Base-by-base conservation (phyloP, 352 stramenopile species). In the Nothophytophthora sp. region DNA sequence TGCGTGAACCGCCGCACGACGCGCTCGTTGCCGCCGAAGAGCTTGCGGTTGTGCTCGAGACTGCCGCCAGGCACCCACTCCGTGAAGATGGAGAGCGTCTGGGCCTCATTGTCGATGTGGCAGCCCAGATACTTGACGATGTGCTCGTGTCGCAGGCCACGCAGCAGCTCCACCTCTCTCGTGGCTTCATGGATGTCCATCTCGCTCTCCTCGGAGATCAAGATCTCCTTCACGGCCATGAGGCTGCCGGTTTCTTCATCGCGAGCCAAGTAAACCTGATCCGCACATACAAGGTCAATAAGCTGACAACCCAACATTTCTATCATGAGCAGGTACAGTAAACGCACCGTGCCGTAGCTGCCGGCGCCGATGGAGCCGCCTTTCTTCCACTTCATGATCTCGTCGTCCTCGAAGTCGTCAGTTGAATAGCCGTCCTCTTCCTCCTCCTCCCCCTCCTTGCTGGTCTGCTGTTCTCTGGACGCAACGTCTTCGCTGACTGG, bases 81-180 rank as follows among this genome's bases (percentile, higher is more conserved):
- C 11, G 73, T 83, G 59, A 98, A 98, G 28, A 98, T 97, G 41
- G 86, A 88, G 9, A 98, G 60, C 39, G 76, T 82, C 28, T 74
- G 75, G 7, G 71, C 72, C 10, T 63, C 60, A 4, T 60, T 70
- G 51, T 94, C 76, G 13, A 95, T 75, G 52, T 95, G 78, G 20
- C 85, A 88, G 20, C 92, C 92, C 27, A 97, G 63, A 56, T 98
- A 98, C 45, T 85, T 81, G 27, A 98, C 91, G 57, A 98, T 96
- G 53, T 98, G 95, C 12, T 79, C 71, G 60, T 98, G 90, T 16
- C 84, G 74, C 16, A 98, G 63, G 15, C 78, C 78, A 27, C 86
- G 77, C 55, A 98, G 77, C 9, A 97, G 43, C 39, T 97, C 78
- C 7, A 98, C 88, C 58, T 98, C 90, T 47, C 68, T 57, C 20